phyloP scores from a whole-genome alignment of 371 early-diverging fungal genomes.

The Mortierella sp. region DNA sequence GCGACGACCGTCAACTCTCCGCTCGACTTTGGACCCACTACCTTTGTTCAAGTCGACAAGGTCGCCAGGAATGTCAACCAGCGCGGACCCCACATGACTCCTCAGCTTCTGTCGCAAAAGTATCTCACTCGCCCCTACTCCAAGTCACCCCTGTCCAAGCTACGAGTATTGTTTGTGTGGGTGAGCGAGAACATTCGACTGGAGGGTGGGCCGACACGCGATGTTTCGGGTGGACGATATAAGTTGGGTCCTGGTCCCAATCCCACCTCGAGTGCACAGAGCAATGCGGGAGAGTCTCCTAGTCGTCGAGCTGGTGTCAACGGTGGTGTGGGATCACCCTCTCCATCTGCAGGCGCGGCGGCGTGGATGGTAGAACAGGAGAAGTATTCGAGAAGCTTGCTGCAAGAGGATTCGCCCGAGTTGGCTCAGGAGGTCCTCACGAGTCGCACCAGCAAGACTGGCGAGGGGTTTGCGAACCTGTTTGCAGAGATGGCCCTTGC shows the following conservation, averaged over 20 bases:
- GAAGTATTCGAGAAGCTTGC: slow-evolving; percentile 36
- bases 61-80: slow-evolving; percentile 71
- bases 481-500: slow-evolving; percentile 71
- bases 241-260: slow-evolving; percentile 47
- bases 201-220: slow-evolving; percentile 51
- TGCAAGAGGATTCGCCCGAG: slow-evolving; percentile 53
- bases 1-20: not conserved
- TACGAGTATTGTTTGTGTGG: slow-evolving; percentile 70
- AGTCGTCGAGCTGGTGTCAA: slow-evolving; percentile 15
- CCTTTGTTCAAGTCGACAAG: slow-evolving; percentile 67
- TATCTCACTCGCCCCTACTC: slow-evolving; percentile 68
- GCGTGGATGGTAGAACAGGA: slow-evolving; percentile 43
- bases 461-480: slow-evolving; percentile 69
- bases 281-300: slow-evolving; percentile 15
- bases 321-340: not conserved
- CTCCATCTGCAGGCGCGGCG: not conserved
- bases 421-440: slow-evolving; percentile 63
- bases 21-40: slow-evolving; percentile 35
- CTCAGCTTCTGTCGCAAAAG: slow-evolving; percentile 65
- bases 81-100: slow-evolving; percentile 65
- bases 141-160: slow-evolving; percentile 59
- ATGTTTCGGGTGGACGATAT: slow-evolving; percentile 55
- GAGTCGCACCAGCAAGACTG: slow-evolving; percentile 59
- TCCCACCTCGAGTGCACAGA: slow-evolving; percentile 15
- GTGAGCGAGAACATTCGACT: slow-evolving; percentile 67